Base-by-base conservation (phyloP, 2,329 filamentous ascomycete genomes). In the Lithohypha guttulata region DNA sequence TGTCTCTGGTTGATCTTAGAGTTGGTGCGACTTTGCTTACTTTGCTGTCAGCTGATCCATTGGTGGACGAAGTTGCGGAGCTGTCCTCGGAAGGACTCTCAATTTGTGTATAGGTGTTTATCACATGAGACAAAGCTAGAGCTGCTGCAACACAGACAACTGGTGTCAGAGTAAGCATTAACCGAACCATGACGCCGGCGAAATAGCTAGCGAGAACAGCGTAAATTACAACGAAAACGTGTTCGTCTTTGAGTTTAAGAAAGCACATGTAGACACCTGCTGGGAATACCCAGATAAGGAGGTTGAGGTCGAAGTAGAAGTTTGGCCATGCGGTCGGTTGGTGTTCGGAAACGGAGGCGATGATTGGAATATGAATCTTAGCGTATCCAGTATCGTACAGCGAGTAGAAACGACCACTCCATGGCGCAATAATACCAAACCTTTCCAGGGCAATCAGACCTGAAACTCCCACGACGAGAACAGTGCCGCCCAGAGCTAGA, bases 311-410 rank as follows among this genome's bases (percentile, higher is more conserved):
- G 62, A 98, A 98, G 70, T 98, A 98, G 73, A 95, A 98, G 11
- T 93, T 85, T 2, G 91, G 91, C 91, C 91, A 98, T 29, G 91
- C 91, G 25, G 91, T 98, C 39, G 91, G 91, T 66, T 98, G 91
- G 68, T 98, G 91, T 66, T 98, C 91, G 1, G 91, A 98, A 32
- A 98, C 91, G n/a, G 91, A 98, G 3, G 91, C 91, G 60, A 98
- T 98, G 58, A 98, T 98, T 45, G 91, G 91, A 58, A 98, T 98
- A 58, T 98, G 91, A 48, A 96, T 93, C 72, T 98, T 98, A 55
- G 91, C 91, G 59, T 98, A 98, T 53, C 85, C 82, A 4, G 91
- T 98, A 60, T 98, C 93, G 86, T 89, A 98, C 21, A 98, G 77
- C 15, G 93, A 98, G 69, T 98, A 98, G 74, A 98, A 98, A 54